Evolutionary conservation across 352 stramenopile species (phyloP).

Genomic region (Elongisporangium anandrum): DNA sequence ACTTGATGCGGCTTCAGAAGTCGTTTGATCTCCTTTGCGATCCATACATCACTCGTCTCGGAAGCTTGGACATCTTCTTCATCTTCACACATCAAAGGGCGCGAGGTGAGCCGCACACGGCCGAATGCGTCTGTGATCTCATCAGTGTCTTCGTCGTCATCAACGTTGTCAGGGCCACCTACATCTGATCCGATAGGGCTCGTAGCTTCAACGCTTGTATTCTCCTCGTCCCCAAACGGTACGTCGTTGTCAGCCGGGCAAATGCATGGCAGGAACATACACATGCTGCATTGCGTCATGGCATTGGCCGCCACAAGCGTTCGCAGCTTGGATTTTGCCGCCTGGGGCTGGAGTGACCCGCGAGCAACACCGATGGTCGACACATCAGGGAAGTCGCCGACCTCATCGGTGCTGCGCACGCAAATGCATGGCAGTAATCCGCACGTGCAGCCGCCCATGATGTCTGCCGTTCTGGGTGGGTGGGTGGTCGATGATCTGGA

Average conservation of each 20-base stretch:
- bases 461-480: too few relatives aligned
- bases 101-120: constrained; percentile 37
- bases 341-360: background rate
- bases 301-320: constrained; percentile 50
- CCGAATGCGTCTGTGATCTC: constrained; percentile 44
- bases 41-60: constrained; percentile 33
- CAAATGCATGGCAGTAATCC: constrained; percentile 73
- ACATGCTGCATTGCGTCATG: constrained; percentile 55
- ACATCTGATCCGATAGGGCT: constrained; percentile 26
- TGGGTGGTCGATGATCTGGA: too few relatives aligned
- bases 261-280: constrained; percentile 80
- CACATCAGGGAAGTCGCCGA: constrained; percentile 14
- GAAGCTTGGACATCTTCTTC: background rate
- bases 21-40: constrained; percentile 72
- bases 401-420: constrained; percentile 31
- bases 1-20: constrained; percentile 77
- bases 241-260: constrained; percentile 55
- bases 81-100: constrained; percentile 1
- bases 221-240: constrained; percentile 26
- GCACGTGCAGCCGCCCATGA: constrained; percentile 36
- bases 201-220: constrained; percentile 33
- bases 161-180: constrained; percentile 8
- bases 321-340: constrained; percentile 34
- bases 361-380: background rate
- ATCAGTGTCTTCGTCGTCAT: constrained; percentile 14